These are phyloP conservation scores for Daedaleopsis sinensis DNA, from an alignment of 768 basidiomycete species.

Conservation along the genomic window DNA sequence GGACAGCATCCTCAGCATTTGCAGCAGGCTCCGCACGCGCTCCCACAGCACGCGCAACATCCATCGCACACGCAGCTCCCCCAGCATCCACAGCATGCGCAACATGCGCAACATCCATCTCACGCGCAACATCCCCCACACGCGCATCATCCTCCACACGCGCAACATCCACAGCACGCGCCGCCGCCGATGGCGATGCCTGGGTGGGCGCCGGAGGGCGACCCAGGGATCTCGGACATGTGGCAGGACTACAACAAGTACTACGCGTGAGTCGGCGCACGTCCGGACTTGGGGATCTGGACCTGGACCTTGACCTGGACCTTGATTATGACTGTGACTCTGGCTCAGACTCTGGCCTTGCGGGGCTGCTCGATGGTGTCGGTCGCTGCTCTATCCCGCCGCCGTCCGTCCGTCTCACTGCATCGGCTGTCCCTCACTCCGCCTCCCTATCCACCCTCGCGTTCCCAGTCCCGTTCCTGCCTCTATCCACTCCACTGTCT, in stretches of 20 bases:
- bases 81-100: no score
- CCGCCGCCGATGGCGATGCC: conserved; percentile 1
- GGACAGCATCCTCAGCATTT: conserved; percentile 4
- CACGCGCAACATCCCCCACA: background rate
- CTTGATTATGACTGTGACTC: background rate
- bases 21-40: conserved; percentile 5
- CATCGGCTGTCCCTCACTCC: no score
- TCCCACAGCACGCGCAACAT: conserved; percentile 4
- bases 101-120: no score
- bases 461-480: no score
- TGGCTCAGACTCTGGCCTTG: no score
- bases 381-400: no score
- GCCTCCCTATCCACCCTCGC: no score
- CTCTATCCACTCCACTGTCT: no score
- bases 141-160: conserved; percentile 3
- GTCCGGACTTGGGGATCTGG: background rate
- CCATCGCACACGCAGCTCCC: no score
- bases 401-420: no score
- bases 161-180: conserved; percentile 3
- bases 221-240: background rate
- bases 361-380: no score
- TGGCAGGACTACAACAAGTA: background rate
- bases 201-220: background rate
- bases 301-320: no score
- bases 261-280: background rate